Evolutionary conservation across 176 grass and related monocot genomes (phyloP).

Genomic region (Triticum timopheevii): DNA sequence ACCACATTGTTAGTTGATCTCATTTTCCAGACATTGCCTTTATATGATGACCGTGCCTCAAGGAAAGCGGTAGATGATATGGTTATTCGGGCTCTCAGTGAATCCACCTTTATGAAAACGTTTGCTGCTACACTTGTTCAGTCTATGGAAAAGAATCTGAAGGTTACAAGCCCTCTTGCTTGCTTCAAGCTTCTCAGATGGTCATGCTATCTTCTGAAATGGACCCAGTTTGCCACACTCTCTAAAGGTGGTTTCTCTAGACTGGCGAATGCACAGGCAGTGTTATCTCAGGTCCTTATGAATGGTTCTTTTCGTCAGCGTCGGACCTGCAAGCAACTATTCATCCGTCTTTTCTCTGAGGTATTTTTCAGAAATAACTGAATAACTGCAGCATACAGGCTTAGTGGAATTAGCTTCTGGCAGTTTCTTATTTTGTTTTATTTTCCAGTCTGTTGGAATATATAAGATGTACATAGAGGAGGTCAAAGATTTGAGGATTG

Average conservation of each 20-base stretch:
- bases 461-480: slow-evolving; percentile 91
- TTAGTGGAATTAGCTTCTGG: slow-evolving; percentile 19
- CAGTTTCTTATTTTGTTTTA: slow-evolving; percentile 31
- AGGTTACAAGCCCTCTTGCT: slow-evolving; percentile 63
- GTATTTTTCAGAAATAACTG: slow-evolving; percentile 43
- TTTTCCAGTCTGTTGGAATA: slow-evolving; percentile 56
- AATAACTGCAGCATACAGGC: slow-evolving; percentile 13
- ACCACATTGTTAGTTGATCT: slow-evolving; percentile 65
- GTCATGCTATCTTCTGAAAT: slow-evolving; percentile 86
- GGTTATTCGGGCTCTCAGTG: slow-evolving; percentile 60
- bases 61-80: slow-evolving; percentile 89
- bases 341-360: slow-evolving; percentile 71
- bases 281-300: slow-evolving; percentile 77
- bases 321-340: slow-evolving; percentile 49
- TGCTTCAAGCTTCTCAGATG: slow-evolving; percentile 91
- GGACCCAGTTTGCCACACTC: slow-evolving; percentile 69
- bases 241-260: slow-evolving; percentile 89
- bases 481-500: slow-evolving; percentile 81
- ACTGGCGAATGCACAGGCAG: slow-evolving; percentile 67
- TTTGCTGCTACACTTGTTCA: slow-evolving; percentile 77
- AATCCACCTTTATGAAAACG: slow-evolving; percentile 75
- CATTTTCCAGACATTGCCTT: slow-evolving; percentile 79
- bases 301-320: slow-evolving; percentile 60
- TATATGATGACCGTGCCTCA: slow-evolving; percentile 89
- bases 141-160: slow-evolving; percentile 83